Conservation (phyloP, 2,329 filamentous ascomycete species). For the Cylindrodendrum hubeiense region DNA sequence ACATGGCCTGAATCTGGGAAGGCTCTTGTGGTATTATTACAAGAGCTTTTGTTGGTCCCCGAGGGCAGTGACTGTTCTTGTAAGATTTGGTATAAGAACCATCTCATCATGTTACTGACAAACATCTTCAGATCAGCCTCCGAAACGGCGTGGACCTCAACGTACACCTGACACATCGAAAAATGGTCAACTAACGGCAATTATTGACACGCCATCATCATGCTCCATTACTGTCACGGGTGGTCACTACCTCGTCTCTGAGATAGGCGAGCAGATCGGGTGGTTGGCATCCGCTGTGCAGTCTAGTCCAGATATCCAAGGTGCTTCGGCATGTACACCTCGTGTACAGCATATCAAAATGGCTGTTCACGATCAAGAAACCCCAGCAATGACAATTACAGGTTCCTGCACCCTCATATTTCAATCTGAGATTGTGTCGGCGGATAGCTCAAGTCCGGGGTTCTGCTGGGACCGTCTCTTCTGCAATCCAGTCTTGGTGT, state of each 20-base stretch:
- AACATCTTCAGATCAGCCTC: neutral
- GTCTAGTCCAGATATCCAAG: neutral
- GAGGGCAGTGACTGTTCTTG: neutral
- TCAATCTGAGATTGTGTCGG: no score
- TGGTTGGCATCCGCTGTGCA: slow-evolving; percentile 16
- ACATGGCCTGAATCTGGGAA: slow-evolving; percentile 8
- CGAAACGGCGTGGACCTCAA: no score
- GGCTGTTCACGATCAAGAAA: neutral
- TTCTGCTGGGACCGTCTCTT: slow-evolving; percentile 25
- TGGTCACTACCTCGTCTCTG: neutral
- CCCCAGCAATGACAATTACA: neutral
- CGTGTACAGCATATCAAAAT: neutral
- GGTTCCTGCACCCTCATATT: no score
- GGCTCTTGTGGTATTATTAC: neutral
- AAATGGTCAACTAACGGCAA: neutral
- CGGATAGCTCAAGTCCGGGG: neutral
- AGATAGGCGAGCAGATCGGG: slow-evolving; percentile 24
- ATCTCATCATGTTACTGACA: neutral
- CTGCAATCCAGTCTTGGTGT: neutral
- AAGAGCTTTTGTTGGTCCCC: neutral
- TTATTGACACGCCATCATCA: neutral
- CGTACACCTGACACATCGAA: no score
- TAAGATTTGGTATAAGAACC: neutral
- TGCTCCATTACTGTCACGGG: neutral
- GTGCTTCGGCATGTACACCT: neutral